These are phyloP conservation scores for Podospora fimiseda DNA, from an alignment of 495 filamentous ascomycete species.

Conservation along the genomic window DNA sequence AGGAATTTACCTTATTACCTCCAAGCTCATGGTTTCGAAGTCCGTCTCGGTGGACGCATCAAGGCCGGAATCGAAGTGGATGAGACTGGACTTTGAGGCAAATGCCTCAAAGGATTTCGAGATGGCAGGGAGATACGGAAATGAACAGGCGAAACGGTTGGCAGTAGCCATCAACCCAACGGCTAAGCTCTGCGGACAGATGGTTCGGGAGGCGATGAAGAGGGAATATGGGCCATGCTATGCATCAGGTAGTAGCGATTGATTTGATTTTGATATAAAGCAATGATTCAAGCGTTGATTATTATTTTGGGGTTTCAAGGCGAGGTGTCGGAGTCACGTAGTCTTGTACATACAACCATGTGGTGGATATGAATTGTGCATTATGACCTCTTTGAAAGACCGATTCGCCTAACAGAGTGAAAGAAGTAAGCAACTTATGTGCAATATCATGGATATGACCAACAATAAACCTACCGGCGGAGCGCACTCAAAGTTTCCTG, in stretches of 20 bases:
- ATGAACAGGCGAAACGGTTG: slow-evolving; percentile 67
- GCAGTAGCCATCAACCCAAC: slow-evolving; percentile 80
- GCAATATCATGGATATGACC: not conserved
- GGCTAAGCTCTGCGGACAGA: slow-evolving; percentile 80
- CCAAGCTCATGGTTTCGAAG: slow-evolving; percentile 38
- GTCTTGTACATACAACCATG: no score
- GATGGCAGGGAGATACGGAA: slow-evolving; percentile 69
- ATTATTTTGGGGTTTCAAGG: not conserved
- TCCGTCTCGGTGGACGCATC: slow-evolving; percentile 21
- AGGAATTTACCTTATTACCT: slow-evolving; percentile 59
- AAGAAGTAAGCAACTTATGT: not conserved
- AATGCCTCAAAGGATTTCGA: slow-evolving; percentile 69
- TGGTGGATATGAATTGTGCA: not conserved
- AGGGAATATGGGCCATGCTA: slow-evolving; percentile 55
- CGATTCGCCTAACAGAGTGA: slow-evolving; percentile 19
- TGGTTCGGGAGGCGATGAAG: slow-evolving; percentile 79
- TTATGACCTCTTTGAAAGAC: slow-evolving; percentile 20
- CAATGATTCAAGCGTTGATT: not conserved
- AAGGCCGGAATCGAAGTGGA: slow-evolving; percentile 38
- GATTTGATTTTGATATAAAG: not conserved
- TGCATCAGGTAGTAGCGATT: slow-evolving; percentile 4
- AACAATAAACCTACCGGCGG: slow-evolving; percentile 42
- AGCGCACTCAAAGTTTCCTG: slow-evolving; percentile 45
- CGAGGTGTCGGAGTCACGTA: no score
- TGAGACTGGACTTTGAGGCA: slow-evolving; percentile 57